Base-by-base conservation (phyloP, 345 rosid genomes). In the Euphorbia peplus region DNA sequence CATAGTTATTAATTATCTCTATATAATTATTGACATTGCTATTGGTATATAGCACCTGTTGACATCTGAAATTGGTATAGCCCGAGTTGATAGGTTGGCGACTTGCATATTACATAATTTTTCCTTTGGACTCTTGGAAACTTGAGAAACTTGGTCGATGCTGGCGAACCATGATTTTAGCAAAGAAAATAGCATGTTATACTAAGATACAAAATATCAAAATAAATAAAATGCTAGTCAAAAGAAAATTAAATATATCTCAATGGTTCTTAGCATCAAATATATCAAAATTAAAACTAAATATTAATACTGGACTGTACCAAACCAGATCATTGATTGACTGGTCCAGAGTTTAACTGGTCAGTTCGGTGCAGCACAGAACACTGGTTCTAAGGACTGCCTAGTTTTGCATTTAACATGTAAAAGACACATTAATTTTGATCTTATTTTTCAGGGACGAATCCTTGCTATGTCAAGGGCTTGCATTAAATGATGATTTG, bases 401-500 rank as follows among this genome's bases (percentile, higher is more conserved):
- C 28, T 26, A 41, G 19, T 11, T 16, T 46, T 8, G 6, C 10
- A 28, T 60, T 22, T 51, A 2, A 44, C 47, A 24, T 12, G 4
- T 22, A 30, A 13, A 25, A 35, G 35, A 48, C 59, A 5, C 7
- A 4, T 26, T 48, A 18, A 50, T 9, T 19, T 55, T 18, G 3
- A 3, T 57, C 53, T 70, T 66, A 29, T 62, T n/a, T 63, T 86
- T 64, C 84, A 95, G 99, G 84, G 99, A 95, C 57, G 97, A 95
- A 75, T 87, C 93, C 42, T 86, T 95, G 69, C 80, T 95, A 66
- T 77, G 92, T 73, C 97, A 92, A 81, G 99, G 98, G 70, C 83
- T 95, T 74, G 85, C 93, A 29, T 70, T 92, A 75, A 95, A 95
- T 84, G 99, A 95, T 79, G 98, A 92, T 80, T 79, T 95, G 96